These are phyloP conservation scores for Abrus pulchellus DNA, from an alignment of 306 rosid species.

Conservation along the genomic window DNA sequence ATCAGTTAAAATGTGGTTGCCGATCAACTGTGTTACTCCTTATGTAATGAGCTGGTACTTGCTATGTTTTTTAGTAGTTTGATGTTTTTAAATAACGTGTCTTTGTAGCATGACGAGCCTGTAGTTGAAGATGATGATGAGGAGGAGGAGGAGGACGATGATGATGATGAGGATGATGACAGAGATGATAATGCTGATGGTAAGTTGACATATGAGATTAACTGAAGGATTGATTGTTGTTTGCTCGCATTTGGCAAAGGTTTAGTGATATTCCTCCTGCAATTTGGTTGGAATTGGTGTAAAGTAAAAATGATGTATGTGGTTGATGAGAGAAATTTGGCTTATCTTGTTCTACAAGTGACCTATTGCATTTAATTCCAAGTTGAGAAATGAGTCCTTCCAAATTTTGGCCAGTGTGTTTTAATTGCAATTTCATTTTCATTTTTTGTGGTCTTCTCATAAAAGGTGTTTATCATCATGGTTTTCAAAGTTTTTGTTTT, in stretches of 20 bases:
- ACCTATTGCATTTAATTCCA: not conserved
- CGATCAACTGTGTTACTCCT: not conserved
- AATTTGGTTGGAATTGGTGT: constrained; percentile 18
- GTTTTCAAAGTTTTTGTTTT: not conserved
- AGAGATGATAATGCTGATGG: constrained; percentile 83
- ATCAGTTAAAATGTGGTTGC: too few species aligned
- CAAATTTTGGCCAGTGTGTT: not conserved
- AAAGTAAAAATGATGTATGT: not conserved
- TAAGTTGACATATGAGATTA: constrained; percentile 42
- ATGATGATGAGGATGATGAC: constrained; percentile 74
- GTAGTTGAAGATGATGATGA: constrained; percentile 81
- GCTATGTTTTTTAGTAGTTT: not conserved
- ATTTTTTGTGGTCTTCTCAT: not conserved
- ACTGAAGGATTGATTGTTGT: not conserved
- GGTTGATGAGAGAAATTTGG: not conserved
- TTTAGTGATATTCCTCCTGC: not conserved
- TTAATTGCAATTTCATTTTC: not conserved
- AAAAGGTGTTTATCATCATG: not conserved
- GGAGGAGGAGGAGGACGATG: constrained; percentile 57
- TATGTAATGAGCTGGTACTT: not conserved
- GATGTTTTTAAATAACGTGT: not conserved
- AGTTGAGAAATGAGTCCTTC: not conserved
- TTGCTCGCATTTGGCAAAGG: not conserved
- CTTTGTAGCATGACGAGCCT: constrained; percentile 74
- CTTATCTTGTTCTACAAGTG: not conserved